Evolutionary conservation across 371 early-diverging fungal species (phyloP).

Genomic region (Mucor saturninus): DNA sequence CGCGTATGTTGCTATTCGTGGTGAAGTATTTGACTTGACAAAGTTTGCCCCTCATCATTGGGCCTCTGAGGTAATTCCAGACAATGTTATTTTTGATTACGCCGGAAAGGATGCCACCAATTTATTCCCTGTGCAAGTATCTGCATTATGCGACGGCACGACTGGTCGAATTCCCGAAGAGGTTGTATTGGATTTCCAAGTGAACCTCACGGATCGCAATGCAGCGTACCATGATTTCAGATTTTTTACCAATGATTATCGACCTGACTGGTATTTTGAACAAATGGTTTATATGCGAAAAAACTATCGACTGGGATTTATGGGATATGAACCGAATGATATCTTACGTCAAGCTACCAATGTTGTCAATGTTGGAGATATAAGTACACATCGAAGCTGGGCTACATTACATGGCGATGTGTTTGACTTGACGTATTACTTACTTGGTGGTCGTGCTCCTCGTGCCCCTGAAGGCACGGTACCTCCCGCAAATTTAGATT

Average conservation of each 20-base stretch:
- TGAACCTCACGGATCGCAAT: conserved; percentile 36
- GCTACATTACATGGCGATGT: conserved; percentile 50
- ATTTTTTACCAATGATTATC: conserved; percentile 39
- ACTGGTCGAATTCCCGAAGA: conserved; percentile 33
- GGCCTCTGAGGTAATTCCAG: conserved; percentile 52
- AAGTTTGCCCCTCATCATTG: conserved; percentile 68
- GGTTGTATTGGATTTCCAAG: conserved; percentile 36
- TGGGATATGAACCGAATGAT: conserved; percentile 40
- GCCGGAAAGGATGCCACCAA: conserved; percentile 70
- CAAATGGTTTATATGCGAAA: conserved; percentile 40
- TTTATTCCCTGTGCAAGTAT: conserved; percentile 80
- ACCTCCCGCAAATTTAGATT: conserved; percentile 57
- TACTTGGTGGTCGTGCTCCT: conserved; percentile 48
- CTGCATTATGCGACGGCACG: conserved; percentile 37
- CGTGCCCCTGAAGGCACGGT: conserved; percentile 44
- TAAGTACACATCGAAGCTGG: conserved; percentile 48
- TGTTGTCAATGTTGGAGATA: conserved; percentile 46
- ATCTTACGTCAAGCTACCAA: conserved; percentile 35
- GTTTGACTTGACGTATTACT: conserved; percentile 51
- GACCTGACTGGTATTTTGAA: conserved; percentile 44
- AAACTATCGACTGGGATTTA: conserved; percentile 38
- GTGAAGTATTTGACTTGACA: conserved; percentile 74
- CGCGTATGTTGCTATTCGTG: conserved; percentile 68
- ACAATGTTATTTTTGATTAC: conserved; percentile 60
- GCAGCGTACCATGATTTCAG: conserved; percentile 42